Conservation (phyloP, 2,329 filamentous ascomycete species). For the Ampelomyces quisqualis region DNA sequence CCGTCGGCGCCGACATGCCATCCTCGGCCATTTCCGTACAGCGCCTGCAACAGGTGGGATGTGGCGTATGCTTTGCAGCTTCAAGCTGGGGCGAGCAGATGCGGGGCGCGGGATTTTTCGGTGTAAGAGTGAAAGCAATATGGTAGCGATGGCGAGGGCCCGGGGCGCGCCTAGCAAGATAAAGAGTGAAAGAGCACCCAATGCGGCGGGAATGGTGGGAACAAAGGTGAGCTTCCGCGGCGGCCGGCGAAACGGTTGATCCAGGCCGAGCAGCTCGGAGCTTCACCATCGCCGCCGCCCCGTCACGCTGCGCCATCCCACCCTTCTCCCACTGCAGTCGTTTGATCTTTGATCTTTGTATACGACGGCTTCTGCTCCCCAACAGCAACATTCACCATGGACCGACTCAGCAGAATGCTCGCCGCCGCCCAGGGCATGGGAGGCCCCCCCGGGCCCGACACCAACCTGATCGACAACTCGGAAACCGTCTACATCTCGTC, state of each 20-base stretch:
- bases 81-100: neutral
- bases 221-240: too few relatives aligned
- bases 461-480: constrained; percentile 95
- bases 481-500: constrained; percentile 99
- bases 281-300: constrained; percentile 16
- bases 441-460: constrained; percentile 67
- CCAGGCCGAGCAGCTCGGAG: constrained; percentile 7
- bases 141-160: too few relatives aligned
- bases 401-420: constrained; percentile 87
- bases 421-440: constrained; percentile 67
- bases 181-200: constrained; percentile 1
- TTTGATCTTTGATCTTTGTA: too few relatives aligned
- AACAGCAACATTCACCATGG: too few relatives aligned
- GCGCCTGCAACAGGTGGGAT: neutral
- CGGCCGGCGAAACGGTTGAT: too few relatives aligned
- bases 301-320: constrained; percentile 1
- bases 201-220: constrained; percentile 1
- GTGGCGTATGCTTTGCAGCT: too few relatives aligned
- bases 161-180: neutral
- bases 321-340: neutral
- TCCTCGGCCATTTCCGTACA: constrained; percentile 16
- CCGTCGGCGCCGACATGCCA: neutral
- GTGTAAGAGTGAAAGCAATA: too few relatives aligned
- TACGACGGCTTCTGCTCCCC: too few relatives aligned
- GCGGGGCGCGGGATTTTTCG: too few relatives aligned